Percentiles rank a stretch among this genome's conserved stretches.
phyloP scores from a whole-genome alignment of 805 yeast species.

The Metschnikowia gelsemii region DNA sequence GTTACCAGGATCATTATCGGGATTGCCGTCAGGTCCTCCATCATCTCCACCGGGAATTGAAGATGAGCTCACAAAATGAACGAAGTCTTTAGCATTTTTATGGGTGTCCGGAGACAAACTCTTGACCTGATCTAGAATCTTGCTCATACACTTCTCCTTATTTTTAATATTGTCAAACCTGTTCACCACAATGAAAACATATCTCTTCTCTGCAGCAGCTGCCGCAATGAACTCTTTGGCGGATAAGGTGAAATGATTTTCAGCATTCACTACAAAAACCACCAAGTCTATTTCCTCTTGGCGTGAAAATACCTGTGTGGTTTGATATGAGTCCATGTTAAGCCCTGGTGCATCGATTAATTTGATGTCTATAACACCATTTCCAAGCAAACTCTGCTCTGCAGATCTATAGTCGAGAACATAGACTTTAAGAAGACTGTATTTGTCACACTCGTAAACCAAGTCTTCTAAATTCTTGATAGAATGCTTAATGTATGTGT shows the following conservation, averaged over 20 bases:
- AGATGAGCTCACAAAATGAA: constrained; percentile 82
- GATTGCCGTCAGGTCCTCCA: constrained; percentile 30
- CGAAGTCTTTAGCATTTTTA: constrained; percentile 85
- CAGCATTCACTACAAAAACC: constrained; percentile 94
- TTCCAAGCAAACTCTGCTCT: constrained; percentile 69
- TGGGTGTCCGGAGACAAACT: constrained; percentile 86
- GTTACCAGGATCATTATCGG: constrained; percentile 32
- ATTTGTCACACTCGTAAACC: constrained; percentile 72
- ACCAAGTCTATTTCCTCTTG: constrained; percentile 97
- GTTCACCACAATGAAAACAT: constrained; percentile 92
- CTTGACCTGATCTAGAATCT: constrained; percentile 82
- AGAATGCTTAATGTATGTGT: constrained; percentile 59
- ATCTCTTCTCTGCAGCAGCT: constrained; percentile 87
- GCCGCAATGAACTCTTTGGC: constrained; percentile 91
- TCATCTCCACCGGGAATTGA: constrained; percentile 43
- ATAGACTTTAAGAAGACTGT: constrained; percentile 73
- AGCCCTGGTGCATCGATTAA: constrained; percentile 97
- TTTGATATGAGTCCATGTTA: constrained; percentile 88
- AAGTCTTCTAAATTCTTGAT: constrained; percentile 62
- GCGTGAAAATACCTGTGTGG: constrained; percentile 91
- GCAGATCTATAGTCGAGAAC: constrained; percentile 71
- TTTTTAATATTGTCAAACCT: constrained; percentile 84
- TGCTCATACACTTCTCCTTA: constrained; percentile 71
- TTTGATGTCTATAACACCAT: constrained; percentile 89
- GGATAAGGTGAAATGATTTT: constrained; percentile 89